These are phyloP conservation scores for Leptomonas pyrrhocoris DNA, from an alignment of 208 protist genomes.

Conservation along the genomic window DNA sequence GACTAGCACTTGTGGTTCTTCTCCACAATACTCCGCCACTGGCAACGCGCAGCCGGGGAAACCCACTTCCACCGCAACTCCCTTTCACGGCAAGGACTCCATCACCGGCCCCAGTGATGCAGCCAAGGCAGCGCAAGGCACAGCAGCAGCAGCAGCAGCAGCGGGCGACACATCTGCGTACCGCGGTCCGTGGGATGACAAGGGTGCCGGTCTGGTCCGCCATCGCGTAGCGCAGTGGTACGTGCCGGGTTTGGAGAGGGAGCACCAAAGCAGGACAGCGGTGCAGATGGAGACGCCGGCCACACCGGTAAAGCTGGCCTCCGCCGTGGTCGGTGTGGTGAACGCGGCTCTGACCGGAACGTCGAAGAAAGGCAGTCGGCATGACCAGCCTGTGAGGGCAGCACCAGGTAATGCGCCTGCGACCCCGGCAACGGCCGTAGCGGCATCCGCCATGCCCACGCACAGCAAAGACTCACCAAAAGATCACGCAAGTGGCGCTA, in stretches of 20 bases:
- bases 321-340: neutral
- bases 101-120: no score
- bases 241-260: conserved; percentile 23
- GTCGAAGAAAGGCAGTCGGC: neutral
- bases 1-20: no score
- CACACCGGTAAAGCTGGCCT: neutral
- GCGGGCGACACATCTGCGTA: neutral
- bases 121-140: no score
- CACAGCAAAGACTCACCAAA: no score
- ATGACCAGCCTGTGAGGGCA: neutral
- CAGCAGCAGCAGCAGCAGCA: neutral
- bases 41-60: no score
- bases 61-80: neutral
- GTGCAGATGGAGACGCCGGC: neutral
- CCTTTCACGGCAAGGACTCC: no score
- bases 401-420: neutral
- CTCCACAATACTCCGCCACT: no score
- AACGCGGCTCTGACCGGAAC: neutral
- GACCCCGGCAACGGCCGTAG: neutral
- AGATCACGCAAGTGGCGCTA: no score
- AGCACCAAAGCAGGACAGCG: neutral
- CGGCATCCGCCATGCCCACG: neutral
- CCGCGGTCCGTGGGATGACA: conserved; percentile 12
- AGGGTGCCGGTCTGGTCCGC: conserved; percentile 7
- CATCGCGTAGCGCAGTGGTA: conserved; percentile 26